Percentiles rank a stretch among this genome's conserved stretches.
These are phyloP conservation scores for Fermentozyma sake DNA, from an alignment of 1,139 yeast genomes.

Conservation along the genomic window DNA sequence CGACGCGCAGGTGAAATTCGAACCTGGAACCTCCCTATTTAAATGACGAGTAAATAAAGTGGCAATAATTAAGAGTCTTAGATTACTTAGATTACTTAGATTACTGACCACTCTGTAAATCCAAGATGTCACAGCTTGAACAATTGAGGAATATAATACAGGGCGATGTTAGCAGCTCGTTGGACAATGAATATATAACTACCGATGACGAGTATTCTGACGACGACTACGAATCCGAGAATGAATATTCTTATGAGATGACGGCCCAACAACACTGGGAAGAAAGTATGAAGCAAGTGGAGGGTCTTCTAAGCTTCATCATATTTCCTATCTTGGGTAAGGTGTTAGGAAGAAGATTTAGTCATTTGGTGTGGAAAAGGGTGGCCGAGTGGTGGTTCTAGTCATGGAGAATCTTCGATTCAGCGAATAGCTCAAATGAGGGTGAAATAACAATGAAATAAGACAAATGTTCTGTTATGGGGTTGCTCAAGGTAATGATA, in stretches of 20 bases:
- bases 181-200: too few species aligned
- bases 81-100: too few species aligned
- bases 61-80: too few species aligned
- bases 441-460: too few species aligned
- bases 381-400: conserved; percentile 31
- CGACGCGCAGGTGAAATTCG: too few species aligned
- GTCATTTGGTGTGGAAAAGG: conserved; percentile 29
- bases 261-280: conserved; percentile 78
- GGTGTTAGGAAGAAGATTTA: conserved; percentile 58
- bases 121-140: conserved; percentile 9
- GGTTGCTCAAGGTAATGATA: too few species aligned
- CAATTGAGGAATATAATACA: conserved; percentile 6
- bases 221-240: conserved; percentile 10
- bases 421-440: too few species aligned
- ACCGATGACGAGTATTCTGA: conserved; percentile 12
- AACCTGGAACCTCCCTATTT: too few species aligned
- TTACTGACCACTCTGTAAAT: conserved; percentile 6
- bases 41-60: too few species aligned
- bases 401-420: too few species aligned
- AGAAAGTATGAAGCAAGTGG: conserved; percentile 62
- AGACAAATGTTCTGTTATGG: too few species aligned
- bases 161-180: too few species aligned
- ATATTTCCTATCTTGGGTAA: conserved; percentile 69
- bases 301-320: conserved; percentile 51
- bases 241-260: conserved; percentile 10